Percentiles rank a stretch among this genome's conserved stretches.
Evolutionary conservation across 345 rosid genomes (phyloP).

Genomic region (Abelmoschus esculentus): DNA sequence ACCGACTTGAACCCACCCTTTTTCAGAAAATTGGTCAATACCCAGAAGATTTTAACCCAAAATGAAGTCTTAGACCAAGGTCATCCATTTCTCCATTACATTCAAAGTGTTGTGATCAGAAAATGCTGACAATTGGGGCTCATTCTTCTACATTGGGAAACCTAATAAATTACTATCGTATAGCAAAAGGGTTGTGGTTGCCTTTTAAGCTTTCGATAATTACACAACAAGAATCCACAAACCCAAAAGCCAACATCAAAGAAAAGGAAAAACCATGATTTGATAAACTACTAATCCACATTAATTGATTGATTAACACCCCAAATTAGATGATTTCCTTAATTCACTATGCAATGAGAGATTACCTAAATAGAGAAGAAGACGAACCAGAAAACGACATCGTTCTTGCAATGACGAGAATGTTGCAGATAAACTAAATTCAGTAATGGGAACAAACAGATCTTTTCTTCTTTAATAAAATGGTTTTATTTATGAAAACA

Average conservation of each 20-base stretch:
- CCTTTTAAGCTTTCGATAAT: neutral
- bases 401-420: neutral
- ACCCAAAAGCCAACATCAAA: neutral
- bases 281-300: neutral
- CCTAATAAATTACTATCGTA: neutral
- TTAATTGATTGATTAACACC: neutral
- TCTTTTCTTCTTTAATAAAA: neutral
- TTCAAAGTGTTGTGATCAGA: conserved; percentile 5
- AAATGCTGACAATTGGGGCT: conserved; percentile 4
- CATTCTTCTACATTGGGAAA: neutral
- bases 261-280: neutral
- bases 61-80: neutral
- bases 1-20: conserved; percentile 24
- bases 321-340: neutral
- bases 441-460: conserved; percentile 8
- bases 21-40: neutral
- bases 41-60: conserved; percentile 6
- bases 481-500: neutral
- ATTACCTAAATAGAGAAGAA: neutral
- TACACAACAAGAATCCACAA: neutral
- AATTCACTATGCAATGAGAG: neutral
- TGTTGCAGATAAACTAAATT: conserved; percentile 2
- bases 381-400: conserved; percentile 10
- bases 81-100: neutral
- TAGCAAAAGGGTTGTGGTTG: neutral